Evolutionary conservation across 306 rosid species (phyloP).

Genomic region (Senna siamea): DNA sequence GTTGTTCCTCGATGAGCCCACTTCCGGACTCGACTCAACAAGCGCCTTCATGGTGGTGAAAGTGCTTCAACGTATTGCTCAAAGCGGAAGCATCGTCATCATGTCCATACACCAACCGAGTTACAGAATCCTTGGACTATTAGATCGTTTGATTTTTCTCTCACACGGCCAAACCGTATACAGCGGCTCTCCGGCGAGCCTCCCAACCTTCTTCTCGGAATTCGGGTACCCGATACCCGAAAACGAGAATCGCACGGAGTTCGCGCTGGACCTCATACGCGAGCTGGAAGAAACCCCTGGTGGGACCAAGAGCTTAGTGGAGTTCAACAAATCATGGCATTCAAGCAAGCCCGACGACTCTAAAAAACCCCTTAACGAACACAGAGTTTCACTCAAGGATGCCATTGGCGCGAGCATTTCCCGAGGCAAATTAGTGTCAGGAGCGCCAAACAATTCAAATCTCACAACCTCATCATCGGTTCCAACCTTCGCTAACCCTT

Average conservation of each 20-base stretch:
- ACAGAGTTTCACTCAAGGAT: constrained; percentile 60
- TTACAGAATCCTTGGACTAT: constrained; percentile 68
- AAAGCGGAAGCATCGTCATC: constrained; percentile 83
- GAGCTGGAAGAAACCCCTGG: constrained; percentile 71
- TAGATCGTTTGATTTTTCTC: constrained; percentile 79
- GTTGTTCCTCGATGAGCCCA: constrained; percentile 88
- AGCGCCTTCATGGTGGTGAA: constrained; percentile 95
- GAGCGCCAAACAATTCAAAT: constrained; percentile 55
- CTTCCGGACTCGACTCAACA: constrained; percentile 90
- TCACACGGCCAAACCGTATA: constrained; percentile 85
- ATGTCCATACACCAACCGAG: constrained; percentile 93
- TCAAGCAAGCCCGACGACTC: too few species aligned
- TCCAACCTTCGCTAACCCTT: constrained; percentile 74
- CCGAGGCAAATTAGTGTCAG: constrained; percentile 76
- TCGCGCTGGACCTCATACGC: constrained; percentile 80
- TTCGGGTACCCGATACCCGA: constrained; percentile 85
- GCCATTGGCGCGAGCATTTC: constrained; percentile 83
- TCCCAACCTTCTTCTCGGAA: constrained; percentile 62
- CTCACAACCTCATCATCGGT: constrained; percentile 43
- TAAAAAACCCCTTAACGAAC: too few species aligned
- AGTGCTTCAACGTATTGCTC: constrained; percentile 80
- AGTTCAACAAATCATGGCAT: constrained; percentile 80
- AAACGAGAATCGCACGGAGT: constrained; percentile 78
- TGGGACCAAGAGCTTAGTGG: constrained; percentile 70
- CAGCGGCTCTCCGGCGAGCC: constrained; percentile 60